phyloP scores from a whole-genome alignment of 75 land plant species.

The Cryptomeria japonica region DNA sequence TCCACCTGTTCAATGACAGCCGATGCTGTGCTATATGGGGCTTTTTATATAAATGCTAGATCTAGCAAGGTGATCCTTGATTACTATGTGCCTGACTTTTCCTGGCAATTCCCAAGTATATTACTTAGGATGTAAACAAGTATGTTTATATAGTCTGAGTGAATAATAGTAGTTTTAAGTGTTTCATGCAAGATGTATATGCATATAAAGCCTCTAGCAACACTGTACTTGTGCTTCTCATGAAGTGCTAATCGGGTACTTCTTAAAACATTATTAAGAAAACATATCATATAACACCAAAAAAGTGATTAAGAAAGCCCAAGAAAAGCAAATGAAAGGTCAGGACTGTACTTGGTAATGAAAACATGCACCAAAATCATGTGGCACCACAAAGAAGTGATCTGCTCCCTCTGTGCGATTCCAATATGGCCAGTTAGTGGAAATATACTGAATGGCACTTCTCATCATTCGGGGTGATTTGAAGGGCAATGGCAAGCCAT shows the following conservation, averaged over 20 bases:
- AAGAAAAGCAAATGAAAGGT: constrained; percentile 8
- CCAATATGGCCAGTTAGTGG: constrained; percentile 86
- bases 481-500: constrained; percentile 86
- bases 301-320: background rate
- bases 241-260: background rate
- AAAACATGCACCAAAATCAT: constrained; percentile 91
- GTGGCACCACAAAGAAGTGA: constrained; percentile 86
- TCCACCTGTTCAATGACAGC: background rate
- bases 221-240: background rate
- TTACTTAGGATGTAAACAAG: background rate
- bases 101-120: background rate
- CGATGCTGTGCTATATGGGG: background rate
- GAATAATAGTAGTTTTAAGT: background rate
- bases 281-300: background rate
- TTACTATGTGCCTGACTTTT: background rate
- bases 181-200: background rate
- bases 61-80: background rate
- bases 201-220: background rate
- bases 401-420: constrained; percentile 92
- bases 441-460: constrained; percentile 76
- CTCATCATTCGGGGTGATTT: constrained; percentile 91
- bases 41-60: background rate
- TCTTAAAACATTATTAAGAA: background rate
- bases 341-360: constrained; percentile 61
- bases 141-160: background rate